Conservation (phyloP, 352 stramenopile species). For the Globisporangium nagaii region DNA sequence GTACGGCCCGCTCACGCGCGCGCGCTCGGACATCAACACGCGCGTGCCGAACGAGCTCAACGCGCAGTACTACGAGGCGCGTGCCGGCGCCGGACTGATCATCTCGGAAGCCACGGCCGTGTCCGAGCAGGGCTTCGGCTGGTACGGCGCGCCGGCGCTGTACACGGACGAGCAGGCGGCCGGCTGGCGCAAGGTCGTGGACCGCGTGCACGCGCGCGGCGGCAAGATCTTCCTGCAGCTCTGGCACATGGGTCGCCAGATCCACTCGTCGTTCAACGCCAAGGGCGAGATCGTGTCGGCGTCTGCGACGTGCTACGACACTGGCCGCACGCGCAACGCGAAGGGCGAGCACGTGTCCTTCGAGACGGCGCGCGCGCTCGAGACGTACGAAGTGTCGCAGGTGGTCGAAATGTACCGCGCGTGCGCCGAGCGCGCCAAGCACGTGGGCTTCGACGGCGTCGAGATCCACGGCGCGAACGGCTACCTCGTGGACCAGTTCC, state of each 20-base stretch:
- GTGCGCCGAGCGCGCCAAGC: not conserved
- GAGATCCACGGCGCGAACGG: constrained; percentile 83
- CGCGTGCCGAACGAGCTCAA: too few species aligned
- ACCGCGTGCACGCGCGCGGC: too few species aligned
- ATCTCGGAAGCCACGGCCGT: too few species aligned
- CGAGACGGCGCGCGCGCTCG: not conserved
- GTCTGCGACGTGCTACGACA: constrained; percentile 25
- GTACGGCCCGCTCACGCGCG: too few species aligned
- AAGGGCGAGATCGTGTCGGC: constrained; percentile 1
- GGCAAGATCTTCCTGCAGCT: constrained; percentile 56
- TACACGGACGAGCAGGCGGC: too few species aligned
- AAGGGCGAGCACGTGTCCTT: not conserved
- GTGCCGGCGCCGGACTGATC: too few species aligned
- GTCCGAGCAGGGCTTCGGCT: too few species aligned
- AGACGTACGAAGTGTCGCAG: too few species aligned
- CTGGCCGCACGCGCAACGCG: not conserved
- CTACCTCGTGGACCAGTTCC: constrained; percentile 84
- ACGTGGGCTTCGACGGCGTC: constrained; percentile 60
- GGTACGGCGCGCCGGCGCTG: too few species aligned
- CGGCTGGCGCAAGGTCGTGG: too few species aligned
- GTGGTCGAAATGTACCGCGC: constrained; percentile 1
- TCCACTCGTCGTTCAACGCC: constrained; percentile 25
- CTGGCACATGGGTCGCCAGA: constrained; percentile 51
- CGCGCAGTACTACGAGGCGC: too few species aligned
- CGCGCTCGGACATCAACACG: too few species aligned